These are phyloP conservation scores for Boletus tylopilopsis DNA, from an alignment of 768 basidiomycete genomes.

Conservation along the genomic window DNA sequence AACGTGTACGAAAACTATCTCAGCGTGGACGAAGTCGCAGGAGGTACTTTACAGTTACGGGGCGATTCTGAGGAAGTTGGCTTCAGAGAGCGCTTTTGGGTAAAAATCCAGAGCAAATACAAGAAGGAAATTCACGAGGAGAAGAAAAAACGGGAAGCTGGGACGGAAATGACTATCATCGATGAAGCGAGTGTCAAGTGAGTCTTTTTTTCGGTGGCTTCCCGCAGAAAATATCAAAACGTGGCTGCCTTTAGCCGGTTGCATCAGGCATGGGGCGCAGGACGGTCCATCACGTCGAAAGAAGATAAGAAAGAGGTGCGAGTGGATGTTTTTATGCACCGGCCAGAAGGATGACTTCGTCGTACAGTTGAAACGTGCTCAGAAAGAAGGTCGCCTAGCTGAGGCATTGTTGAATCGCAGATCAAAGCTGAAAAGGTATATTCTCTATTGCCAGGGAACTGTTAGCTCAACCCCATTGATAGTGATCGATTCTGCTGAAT, in stretches of 20 bases:
- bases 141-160: slow-evolving; percentile 63
- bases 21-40: slow-evolving; percentile 80
- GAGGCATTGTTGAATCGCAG: slow-evolving; percentile 79
- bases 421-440: slow-evolving; percentile 78
- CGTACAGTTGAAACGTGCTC: slow-evolving; percentile 70
- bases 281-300: slow-evolving; percentile 62
- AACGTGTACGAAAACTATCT: slow-evolving; percentile 89
- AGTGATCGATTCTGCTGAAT: slow-evolving; percentile 47
- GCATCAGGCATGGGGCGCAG: slow-evolving; percentile 85
- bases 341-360: slow-evolving; percentile 5
- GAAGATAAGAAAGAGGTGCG: slow-evolving; percentile 73
- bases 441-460: neutral
- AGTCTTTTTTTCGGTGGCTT: slow-evolving; percentile 28
- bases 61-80: slow-evolving; percentile 86
- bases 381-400: slow-evolving; percentile 74
- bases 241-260: slow-evolving; percentile 45
- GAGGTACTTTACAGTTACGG: slow-evolving; percentile 70
- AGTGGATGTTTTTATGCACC: slow-evolving; percentile 1
- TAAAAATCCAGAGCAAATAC: slow-evolving; percentile 88
- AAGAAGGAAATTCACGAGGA: slow-evolving; percentile 80
- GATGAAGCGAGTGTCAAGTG: slow-evolving; percentile 78
- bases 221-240: neutral
- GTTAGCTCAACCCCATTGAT: slow-evolving; percentile 6
- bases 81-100: slow-evolving; percentile 82
- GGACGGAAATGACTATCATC: slow-evolving; percentile 46